Percentiles rank a stretch among this genome's conserved stretches.
These are phyloP conservation scores for Cladosporium colombiae DNA, from an alignment of 2,329 filamentous ascomycete species.

Conservation along the genomic window DNA sequence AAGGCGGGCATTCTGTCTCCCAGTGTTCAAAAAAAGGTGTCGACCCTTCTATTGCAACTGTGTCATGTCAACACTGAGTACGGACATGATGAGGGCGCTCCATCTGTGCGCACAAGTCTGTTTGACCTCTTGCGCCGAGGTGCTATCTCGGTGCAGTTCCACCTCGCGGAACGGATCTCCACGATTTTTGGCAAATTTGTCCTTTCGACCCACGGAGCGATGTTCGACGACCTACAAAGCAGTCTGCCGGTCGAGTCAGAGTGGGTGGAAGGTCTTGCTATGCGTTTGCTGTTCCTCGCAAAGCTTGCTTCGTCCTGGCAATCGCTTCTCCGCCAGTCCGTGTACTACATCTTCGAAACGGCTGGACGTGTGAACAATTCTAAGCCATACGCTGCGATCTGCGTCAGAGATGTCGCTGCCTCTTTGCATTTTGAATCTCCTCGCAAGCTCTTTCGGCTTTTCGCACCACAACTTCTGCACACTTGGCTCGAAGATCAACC, in stretches of 20 bases:
- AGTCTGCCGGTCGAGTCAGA: slow-evolving; percentile 73
- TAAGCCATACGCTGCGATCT: slow-evolving; percentile 69
- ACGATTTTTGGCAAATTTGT: slow-evolving; percentile 78
- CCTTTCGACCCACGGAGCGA: slow-evolving; percentile 77
- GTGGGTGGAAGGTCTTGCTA: slow-evolving; percentile 78
- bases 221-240: slow-evolving; percentile 81
- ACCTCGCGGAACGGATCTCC: slow-evolving; percentile 68
- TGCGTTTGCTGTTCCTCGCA: slow-evolving; percentile 75
- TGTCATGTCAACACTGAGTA: slow-evolving; percentile 69
- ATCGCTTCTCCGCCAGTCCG: slow-evolving; percentile 79
- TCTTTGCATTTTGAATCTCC: slow-evolving; percentile 66
- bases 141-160: slow-evolving; percentile 72
- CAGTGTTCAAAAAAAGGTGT: slow-evolving; percentile 66
- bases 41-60: slow-evolving; percentile 68
- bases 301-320: slow-evolving; percentile 81
- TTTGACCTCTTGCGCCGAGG: slow-evolving; percentile 70
- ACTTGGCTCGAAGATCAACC: slow-evolving; percentile 73
- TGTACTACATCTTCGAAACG: slow-evolving; percentile 93
- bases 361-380: slow-evolving; percentile 70
- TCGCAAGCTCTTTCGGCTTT: slow-evolving; percentile 74
- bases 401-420: slow-evolving; percentile 66
- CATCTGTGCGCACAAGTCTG: slow-evolving; percentile 69
- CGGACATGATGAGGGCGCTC: slow-evolving; percentile 54
- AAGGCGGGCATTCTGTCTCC: slow-evolving; percentile 69
- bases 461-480: slow-evolving; percentile 84